A percentile compares a stretch with the other conserved stretches of the same genome.
Evolutionary conservation across 2,329 filamentous ascomycete genomes (phyloP).

Genomic region (Fusarium sp.): DNA sequence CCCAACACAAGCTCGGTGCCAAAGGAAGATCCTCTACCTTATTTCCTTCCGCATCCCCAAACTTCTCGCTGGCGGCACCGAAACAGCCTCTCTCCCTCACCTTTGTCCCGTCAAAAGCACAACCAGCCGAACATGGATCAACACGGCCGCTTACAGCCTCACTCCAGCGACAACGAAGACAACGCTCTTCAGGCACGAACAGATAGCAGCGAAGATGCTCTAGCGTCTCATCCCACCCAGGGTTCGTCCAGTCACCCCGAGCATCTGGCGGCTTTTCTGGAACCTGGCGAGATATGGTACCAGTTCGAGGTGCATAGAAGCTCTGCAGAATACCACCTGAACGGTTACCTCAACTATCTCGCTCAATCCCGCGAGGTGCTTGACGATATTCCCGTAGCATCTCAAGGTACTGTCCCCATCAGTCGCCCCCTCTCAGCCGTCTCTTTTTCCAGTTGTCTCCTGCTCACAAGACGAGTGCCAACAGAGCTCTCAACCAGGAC

Average conservation of each 20-base stretch:
- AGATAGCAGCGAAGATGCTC: not conserved
- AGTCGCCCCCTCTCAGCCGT: not conserved
- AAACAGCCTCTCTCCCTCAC: not conserved
- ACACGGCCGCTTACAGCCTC: not conserved
- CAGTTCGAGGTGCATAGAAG: not conserved
- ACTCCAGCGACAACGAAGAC: not conserved
- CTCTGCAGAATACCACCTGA: not conserved
- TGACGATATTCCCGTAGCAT: not conserved
- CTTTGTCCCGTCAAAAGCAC: not conserved
- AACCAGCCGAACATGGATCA: not conserved
- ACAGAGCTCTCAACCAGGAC: not conserved
- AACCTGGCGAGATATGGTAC: not conserved
- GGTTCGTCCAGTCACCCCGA: not conserved
- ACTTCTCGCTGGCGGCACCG: too few relatives aligned
- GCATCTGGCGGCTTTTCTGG: not conserved
- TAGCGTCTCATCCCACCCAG: not conserved
- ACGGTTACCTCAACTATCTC: not conserved
- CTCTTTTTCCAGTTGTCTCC: not conserved
- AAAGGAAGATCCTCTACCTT: not conserved
- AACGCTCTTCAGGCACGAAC: not conserved
- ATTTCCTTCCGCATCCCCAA: too few relatives aligned
- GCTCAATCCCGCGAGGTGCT: not conserved
- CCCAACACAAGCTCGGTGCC: too few relatives aligned
- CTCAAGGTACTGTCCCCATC: not conserved
- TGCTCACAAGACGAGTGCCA: not conserved